Evolutionary conservation across 1,139 yeast species (phyloP), one percentile per base, ranked within the genome.

Genomic region (Candida sojae): DNA sequence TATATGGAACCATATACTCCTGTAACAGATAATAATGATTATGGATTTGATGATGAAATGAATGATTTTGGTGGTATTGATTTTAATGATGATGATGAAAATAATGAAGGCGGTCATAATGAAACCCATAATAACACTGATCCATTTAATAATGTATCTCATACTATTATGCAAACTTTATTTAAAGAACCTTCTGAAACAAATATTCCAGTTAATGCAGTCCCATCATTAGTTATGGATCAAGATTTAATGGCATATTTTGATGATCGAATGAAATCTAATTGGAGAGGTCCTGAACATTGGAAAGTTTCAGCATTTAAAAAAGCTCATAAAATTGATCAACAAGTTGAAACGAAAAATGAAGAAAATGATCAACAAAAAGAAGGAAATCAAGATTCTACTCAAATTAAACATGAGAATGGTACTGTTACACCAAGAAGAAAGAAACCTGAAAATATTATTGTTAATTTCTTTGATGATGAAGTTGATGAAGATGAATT

Each of bases 261-360:
- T 63, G 96, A 89, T 60, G 84, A 82, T 52, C 77, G 81, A 13
- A 69, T 88, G 68, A 82, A 77, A 53, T 76, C 80, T 42, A 85
- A 82, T 62, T 90, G 96, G 96, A 80, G 96, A 39, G 97, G 97
- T 7, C 93, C 97, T 5, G 95, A 89, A 53, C 95, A 90, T 66
- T 93, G 98, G 98, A 88, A 87, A 66, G 88, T 92, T 9, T 71
- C 80, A 39, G 81, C 83, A 28, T 71, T 87, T 48, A 85, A 61
- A 51, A 62, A 57, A 43, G 52, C 65, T 5, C 62, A 57, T 41
- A 57, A 56, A 29, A 48, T 59, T 10, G 60, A 46, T 21, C 48
- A 50, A 43, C 17, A 28, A 28, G 12, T 29, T 5, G 41, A 28
- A 10, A 38, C 9, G 23, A 29, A 28, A 10, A 29, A 12, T 13